Evolutionary conservation across 345 rosid genomes (phyloP), one percentile per base, ranked within the genome.

Genomic region (Orychophragmus violaceus): DNA sequence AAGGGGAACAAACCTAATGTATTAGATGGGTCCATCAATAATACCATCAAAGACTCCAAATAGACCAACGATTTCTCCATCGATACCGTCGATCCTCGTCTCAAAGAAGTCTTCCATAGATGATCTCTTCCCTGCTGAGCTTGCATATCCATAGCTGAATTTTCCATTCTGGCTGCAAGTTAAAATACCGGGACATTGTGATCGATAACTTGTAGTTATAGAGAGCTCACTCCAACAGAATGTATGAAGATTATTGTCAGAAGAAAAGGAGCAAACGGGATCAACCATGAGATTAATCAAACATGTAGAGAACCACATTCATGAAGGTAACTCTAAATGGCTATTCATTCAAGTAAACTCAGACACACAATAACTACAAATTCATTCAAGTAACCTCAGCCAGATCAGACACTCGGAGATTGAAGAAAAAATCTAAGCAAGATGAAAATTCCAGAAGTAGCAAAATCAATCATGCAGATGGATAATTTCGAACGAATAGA

Each of bases 21-120:
- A 14, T 27, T 8, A 24, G 6, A 3, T 30, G 36, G 36, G 11
- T 4, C 8, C 8, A 37, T 44, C 1, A 76, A 69, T 30, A 48
- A 49, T 76, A 95, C 99, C 97, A 81, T 95, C 97, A 76, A 95
- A 95, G 72, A 95, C 96, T 60, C 99, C 99, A 79, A 95, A 95
- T 1, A 91, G 85, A 23, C 97, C 99, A 75, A 95, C 94, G 68
- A 89, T 87, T 78, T 95, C 95, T 75, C 96, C 99, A 60, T 86
- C 84, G 33, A 95, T 82, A 72, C 91, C 95, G 39, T 89, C 95
- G 58, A 95, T 86, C 74, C 97, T 91, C 8, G 99, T 89, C 74
- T 91, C 99, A 14, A 88, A 91, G 64, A 89, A 95, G 71, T 95
- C 99, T 82, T 95, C 99, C 99, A 91, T 95, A 8, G 97, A 88